phyloP scores from a whole-genome alignment of 2,329 filamentous ascomycete genomes.

The Claviceps paspali region DNA sequence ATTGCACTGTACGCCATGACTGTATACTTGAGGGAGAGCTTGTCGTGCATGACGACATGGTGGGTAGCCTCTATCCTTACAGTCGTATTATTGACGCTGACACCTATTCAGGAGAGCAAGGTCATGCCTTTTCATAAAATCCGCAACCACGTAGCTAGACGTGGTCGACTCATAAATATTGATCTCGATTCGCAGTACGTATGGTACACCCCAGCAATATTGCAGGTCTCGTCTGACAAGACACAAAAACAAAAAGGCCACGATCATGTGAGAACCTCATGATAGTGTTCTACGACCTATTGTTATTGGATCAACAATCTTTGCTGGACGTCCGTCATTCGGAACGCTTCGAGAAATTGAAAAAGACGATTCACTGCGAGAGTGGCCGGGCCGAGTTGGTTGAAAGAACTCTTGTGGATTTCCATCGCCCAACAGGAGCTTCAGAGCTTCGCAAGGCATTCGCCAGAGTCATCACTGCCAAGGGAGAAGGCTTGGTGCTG shows the following conservation, averaged over 20 bases:
- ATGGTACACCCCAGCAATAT: not conserved
- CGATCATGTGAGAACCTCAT: slow-evolving; percentile 40
- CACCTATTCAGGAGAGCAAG: slow-evolving; percentile 28
- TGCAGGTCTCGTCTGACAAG: too few species aligned
- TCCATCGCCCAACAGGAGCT: slow-evolving; percentile 35
- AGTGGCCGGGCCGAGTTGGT: slow-evolving; percentile 53
- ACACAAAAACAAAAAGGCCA: slow-evolving; percentile 18
- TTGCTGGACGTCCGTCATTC: slow-evolving; percentile 37
- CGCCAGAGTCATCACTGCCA: slow-evolving; percentile 45
- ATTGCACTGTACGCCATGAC: slow-evolving; percentile 42
- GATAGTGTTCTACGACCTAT: slow-evolving; percentile 45
- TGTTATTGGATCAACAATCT: slow-evolving; percentile 38
- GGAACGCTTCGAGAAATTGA: slow-evolving; percentile 44
- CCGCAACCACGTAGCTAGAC: slow-evolving; percentile 61
- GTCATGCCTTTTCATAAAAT: slow-evolving; percentile 71
- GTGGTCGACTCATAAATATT: slow-evolving; percentile 53
- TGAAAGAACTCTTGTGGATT: slow-evolving; percentile 52
- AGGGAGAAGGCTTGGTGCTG: slow-evolving; percentile 66
- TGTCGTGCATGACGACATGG: slow-evolving; percentile 57
- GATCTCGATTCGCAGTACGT: slow-evolving; percentile 52
- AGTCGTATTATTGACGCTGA: slow-evolving; percentile 5
- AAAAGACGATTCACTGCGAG: slow-evolving; percentile 32
- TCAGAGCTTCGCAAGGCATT: slow-evolving; percentile 48
- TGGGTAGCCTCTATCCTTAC: slow-evolving; percentile 11
- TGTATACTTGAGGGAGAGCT: slow-evolving; percentile 80